phyloP scores from a whole-genome alignment of 257 asterid genomes.

The Solanum dulcamara region DNA sequence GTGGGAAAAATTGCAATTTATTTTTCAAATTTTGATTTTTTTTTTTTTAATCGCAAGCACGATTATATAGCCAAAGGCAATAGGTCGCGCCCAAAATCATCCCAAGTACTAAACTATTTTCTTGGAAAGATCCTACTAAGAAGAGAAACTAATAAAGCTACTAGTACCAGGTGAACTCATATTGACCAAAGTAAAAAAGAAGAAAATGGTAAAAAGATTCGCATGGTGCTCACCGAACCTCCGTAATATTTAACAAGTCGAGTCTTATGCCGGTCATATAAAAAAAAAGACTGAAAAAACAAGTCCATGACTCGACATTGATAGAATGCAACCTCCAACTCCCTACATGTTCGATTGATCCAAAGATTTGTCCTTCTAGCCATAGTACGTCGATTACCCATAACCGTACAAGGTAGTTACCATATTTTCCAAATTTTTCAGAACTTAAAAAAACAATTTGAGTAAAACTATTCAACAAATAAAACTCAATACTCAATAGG shows the following conservation, averaged over 20 bases:
- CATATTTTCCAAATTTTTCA: neutral
- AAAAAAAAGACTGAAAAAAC: neutral
- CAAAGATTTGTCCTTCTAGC: too few relatives aligned
- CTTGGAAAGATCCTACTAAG: conserved; percentile 5
- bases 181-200: neutral
- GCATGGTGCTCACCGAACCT: neutral
- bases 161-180: conserved; percentile 4
- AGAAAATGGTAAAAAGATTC: neutral
- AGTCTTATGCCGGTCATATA: neutral
- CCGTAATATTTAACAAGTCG: neutral
- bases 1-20: neutral
- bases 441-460: neutral
- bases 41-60: neutral
- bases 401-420: neutral
- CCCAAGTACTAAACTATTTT: conserved; percentile 2
- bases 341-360: neutral
- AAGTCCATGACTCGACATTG: neutral
- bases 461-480: neutral
- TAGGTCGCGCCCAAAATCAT: neutral
- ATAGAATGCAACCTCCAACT: neutral
- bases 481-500: neutral
- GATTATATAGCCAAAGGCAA: neutral
- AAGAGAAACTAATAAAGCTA: conserved; percentile 5
- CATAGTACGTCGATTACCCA: neutral
- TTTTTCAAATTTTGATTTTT: neutral